Evolutionary conservation across 1,139 yeast genomes (phyloP).

Genomic region (Nakaseomyces uthaithaninus): DNA sequence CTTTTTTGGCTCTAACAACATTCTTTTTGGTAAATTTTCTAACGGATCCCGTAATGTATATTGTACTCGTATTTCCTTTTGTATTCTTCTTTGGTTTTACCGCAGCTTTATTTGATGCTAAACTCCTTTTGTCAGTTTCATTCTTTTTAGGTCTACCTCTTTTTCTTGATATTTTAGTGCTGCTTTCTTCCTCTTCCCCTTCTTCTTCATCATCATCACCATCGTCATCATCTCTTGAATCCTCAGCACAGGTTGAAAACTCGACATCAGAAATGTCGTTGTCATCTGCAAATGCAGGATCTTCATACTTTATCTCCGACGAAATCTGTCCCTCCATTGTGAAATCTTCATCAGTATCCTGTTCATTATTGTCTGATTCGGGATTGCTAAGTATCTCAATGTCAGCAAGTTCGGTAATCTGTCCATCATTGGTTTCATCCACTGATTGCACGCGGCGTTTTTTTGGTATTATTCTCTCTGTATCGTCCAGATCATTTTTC

Average conservation of each 20-base stretch:
- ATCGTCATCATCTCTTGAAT: conserved; percentile 2
- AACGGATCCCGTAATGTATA: conserved; percentile 10
- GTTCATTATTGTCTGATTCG: not conserved
- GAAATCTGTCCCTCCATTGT: conserved; percentile 6
- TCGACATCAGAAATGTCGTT: conserved; percentile 8
- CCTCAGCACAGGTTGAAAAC: conserved; percentile 7
- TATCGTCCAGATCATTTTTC: not conserved
- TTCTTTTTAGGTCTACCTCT: conserved; percentile 9
- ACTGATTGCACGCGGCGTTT: not conserved
- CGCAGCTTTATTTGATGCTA: conserved; percentile 8
- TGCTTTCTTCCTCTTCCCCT: conserved; percentile 11
- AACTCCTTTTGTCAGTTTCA: not conserved
- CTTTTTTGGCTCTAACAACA: conserved; percentile 31
- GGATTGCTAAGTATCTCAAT: not conserved
- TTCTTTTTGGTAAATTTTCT: conserved; percentile 30
- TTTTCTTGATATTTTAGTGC: conserved; percentile 8
- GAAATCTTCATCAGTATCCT: conserved; percentile 10
- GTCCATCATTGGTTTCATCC: not conserved
- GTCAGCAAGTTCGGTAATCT: not conserved
- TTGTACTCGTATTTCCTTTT: conserved; percentile 1
- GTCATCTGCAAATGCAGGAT: not conserved
- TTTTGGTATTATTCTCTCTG: not conserved
- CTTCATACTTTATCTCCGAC: not conserved
- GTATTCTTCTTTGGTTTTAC: conserved; percentile 3
- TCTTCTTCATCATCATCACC: conserved; percentile 7